phyloP scores from a whole-genome alignment of 2,329 filamentous ascomycete species.

The Trichophyton simii region DNA sequence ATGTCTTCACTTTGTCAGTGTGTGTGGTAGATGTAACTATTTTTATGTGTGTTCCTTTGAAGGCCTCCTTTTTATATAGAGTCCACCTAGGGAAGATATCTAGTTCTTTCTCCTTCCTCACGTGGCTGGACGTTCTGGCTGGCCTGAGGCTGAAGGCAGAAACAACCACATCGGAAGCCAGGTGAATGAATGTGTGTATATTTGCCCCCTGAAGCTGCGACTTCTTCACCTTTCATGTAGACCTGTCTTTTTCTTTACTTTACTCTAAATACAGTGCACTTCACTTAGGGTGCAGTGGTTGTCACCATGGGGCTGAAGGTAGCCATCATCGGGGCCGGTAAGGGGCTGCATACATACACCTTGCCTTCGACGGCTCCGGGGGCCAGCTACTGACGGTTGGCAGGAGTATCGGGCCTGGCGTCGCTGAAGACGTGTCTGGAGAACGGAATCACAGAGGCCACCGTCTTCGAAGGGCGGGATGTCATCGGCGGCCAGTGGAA shows the following conservation, averaged over 20 bases:
- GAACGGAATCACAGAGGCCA: constrained; percentile 22
- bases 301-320: constrained; percentile 10
- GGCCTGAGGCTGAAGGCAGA: too few relatives aligned
- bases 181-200: too few relatives aligned
- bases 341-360: neutral
- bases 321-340: constrained; percentile 17
- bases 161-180: too few relatives aligned
- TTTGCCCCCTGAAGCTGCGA: too few relatives aligned
- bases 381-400: neutral
- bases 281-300: neutral
- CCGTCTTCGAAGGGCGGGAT: constrained; percentile 25
- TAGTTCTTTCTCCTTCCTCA: neutral
- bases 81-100: neutral
- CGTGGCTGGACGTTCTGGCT: neutral
- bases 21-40: too few relatives aligned
- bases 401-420: constrained; percentile 26
- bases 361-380: neutral
- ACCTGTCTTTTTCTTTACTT: neutral
- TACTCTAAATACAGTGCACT: neutral
- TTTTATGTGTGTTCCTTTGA: too few relatives aligned
- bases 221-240: neutral
- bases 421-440: constrained; percentile 30
- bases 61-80: neutral
- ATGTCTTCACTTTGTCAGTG: too few relatives aligned
- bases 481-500: constrained; percentile 31